Evolutionary conservation across 495 filamentous ascomycete species (phyloP).

Genomic region (Penicillium mononematosum): DNA sequence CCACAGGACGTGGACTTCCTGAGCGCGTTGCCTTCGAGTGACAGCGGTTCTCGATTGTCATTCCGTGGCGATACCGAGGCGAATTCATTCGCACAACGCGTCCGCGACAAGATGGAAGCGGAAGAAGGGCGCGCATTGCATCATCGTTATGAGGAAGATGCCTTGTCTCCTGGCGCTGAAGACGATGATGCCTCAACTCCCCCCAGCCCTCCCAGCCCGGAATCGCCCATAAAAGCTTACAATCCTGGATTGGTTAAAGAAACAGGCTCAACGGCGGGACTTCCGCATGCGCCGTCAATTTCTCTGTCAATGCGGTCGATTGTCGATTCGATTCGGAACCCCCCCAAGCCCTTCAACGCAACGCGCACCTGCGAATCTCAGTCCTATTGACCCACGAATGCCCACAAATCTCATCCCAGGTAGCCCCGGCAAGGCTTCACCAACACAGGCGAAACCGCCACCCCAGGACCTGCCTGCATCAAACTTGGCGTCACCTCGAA

Average conservation of each 20-base stretch:
- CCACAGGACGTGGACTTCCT: constrained; percentile 42
- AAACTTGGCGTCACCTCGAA: constrained; percentile 19
- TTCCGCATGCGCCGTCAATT: constrained; percentile 25
- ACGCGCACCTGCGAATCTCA: constrained; percentile 18
- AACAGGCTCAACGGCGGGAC: constrained; percentile 30
- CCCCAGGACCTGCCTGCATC: constrained; percentile 10
- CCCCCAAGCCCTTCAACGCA: constrained; percentile 21
- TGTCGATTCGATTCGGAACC: constrained; percentile 28
- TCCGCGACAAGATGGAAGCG: constrained; percentile 69
- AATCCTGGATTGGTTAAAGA: constrained; percentile 28
- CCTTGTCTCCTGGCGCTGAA: constrained; percentile 29
- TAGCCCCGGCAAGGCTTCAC: constrained; percentile 16
- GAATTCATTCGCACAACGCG: constrained; percentile 50
- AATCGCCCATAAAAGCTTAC: constrained; percentile 20
- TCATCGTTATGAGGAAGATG: constrained; percentile 35
- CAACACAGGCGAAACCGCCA: constrained; percentile 18
- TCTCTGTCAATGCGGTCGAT: constrained; percentile 24
- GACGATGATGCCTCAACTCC: constrained; percentile 23
- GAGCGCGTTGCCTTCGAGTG: constrained; percentile 32
- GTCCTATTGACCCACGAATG: constrained; percentile 26
- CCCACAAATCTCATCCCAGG: constrained; percentile 27
- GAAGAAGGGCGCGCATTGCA: constrained; percentile 72
- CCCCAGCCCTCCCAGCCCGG: constrained; percentile 8
- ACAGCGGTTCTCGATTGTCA: constrained; percentile 41
- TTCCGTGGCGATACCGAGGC: constrained; percentile 44